These are phyloP conservation scores for Bondarzewia mesenterica DNA, from an alignment of 1,284 basidiomycete genomes.

Conservation along the genomic window DNA sequence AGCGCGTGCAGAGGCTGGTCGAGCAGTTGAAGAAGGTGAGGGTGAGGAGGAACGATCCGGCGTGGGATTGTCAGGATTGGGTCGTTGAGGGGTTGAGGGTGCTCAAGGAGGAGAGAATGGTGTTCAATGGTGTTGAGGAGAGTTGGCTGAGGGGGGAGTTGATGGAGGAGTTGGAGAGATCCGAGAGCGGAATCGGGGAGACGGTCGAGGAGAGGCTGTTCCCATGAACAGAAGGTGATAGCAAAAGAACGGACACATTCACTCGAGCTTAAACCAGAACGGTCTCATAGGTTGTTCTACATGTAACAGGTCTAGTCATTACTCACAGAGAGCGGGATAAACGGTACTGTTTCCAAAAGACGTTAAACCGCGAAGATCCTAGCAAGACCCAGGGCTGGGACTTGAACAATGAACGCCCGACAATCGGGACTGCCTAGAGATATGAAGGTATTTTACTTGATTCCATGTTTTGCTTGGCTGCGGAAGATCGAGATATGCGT, in stretches of 20 bases:
- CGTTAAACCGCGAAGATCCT: no score
- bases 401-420: no score
- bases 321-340: no score
- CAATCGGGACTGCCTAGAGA: no score
- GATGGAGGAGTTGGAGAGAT: neutral
- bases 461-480: no score
- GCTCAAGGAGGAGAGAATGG: neutral
- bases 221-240: neutral
- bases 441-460: no score
- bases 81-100: neutral
- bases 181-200: neutral
- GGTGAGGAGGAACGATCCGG: neutral
- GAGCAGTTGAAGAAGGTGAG: neutral
- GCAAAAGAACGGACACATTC: neutral
- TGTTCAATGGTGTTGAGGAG: neutral
- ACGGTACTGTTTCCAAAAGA: no score
- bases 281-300: no score
- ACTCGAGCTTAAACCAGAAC: no score
- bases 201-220: constrained; percentile 2
- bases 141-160: neutral
- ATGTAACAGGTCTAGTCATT: no score
- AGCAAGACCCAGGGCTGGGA: no score
- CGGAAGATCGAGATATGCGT: no score
- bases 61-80: neutral
- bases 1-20: neutral